Base-by-base conservation (phyloP, 306 rosid species). In the Cicer bijugum region DNA sequence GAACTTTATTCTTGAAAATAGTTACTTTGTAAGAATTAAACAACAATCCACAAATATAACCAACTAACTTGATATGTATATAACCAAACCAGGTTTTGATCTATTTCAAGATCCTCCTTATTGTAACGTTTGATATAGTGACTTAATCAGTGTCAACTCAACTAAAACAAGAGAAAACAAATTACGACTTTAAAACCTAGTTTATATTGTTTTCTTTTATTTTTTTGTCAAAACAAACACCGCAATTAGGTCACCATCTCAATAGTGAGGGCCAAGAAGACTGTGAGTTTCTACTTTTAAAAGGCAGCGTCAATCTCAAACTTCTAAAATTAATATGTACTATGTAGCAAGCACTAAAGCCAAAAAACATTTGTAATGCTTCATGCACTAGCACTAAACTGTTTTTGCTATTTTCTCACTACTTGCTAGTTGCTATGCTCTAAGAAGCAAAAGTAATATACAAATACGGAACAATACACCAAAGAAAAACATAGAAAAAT, bases 401-500 rank as follows among this genome's bases (percentile, higher is more conserved):
- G 59, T 37, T 28, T 60, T 60, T 44, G 62, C 9, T 68, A 55
- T 81, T 71, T 69, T 47, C 50, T 56, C 64, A 56, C 42, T 58
- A 46, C 57, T 63, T 23, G 19, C 42, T 58, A 46, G 50, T 63
- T 23, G 19, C 65, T 67, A 55, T 28, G 19, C 65, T 67, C 12
- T 28, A 28, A 42, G 44, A 7, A 72, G 61, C 52, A 38, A 72
- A 79, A 65, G 33, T 7, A 64, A 64, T 56, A 8, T 20, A 66
- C 50, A 65, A 19, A 14, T 39, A 50, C 17, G 11, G 12, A 69
- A 12, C 42, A 72, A 42, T 3, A 39, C 9, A 14, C 17, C 55
- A 59, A 77, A 17, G 9, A 51, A 79, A 59, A 79, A 17, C 38
- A 66, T 40, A 39, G 61, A 68, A 56, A 81, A 69, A 50, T 67